Evolutionary conservation across 2,329 filamentous ascomycete species (phyloP), one percentile per base, ranked within the genome.

Genomic region (Aphanoascus verrucosus): DNA sequence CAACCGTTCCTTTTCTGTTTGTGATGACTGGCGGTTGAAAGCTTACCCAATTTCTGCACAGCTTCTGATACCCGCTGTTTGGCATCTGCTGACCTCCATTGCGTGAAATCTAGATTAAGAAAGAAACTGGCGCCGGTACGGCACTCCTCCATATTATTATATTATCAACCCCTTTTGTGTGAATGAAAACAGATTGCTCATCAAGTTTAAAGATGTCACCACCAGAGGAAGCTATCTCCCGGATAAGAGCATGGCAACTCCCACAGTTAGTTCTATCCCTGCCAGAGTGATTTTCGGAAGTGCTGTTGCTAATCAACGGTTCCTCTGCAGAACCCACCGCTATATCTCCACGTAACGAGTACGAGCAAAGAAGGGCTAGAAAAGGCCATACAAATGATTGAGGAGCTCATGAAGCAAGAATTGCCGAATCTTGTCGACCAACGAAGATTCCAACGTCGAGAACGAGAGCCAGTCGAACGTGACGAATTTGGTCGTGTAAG

Each of bases 81-180:
- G 84, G 81, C 86, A 88, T 83, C 82, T 93, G 88, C 90, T 97
- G 83, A 96, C 90, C 82, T 84, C 79, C 74, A 74, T 74, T 84
- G 79, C 83, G 81, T 93, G 83, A 82, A 74, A 86, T 86, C 65
- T 90, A 98, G 93, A 98, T 98, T 67, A 94, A 95, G 85, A 91
- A 96, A 77, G 88, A 96, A 67, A 97, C 91, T 84, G 93, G 93
- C 80, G 91, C 93, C 80, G 93, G 93, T 98, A 98, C 84, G 90
- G 82, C 77, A 74, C 70, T 75, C 74, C 72, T 74, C 56, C 59
- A 69, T 72, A 38, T 28, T 70, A 63, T 57, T 64, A 64, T 61
- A 62, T 60, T 62, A 72, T 71, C 50, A 52, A 38, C 35, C 35
- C 50, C 31, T 51, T 68, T 65, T 68, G 6, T 70, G 72, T 72